Evolutionary conservation across 345 rosid species (phyloP), one percentile per base, ranked within the genome.

Genomic region (Euphorbia lathyris): DNA sequence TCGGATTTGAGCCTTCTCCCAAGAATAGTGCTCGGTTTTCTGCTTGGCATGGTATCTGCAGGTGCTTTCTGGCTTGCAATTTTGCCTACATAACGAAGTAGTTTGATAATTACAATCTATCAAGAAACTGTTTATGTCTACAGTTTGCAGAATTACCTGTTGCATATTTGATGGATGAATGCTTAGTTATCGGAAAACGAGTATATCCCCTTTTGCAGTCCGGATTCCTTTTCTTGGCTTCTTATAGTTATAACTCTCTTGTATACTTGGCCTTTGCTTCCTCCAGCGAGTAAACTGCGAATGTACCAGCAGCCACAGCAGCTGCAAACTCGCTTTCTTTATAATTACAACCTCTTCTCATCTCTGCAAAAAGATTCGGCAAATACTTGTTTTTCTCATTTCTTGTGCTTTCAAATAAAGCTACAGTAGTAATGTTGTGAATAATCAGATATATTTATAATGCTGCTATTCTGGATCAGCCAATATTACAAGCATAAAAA

Each of bases 291-390:
- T 34, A 59, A 29, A 89, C 69, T 42, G 83, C 78, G 32, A 74
- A 86, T 57, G 95, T 84, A 55, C 76, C 79, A 8, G 92, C 95
- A 36, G 90, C 92, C 40, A 88, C 88, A 48, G 90, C 87, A 56
- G 71, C 70, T 40, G 87, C 86, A 42, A 75, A 81, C 76, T 85
- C 86, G 3, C 74, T 61, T 7, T 84, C 79, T 66, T 68, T 47
- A 57, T 58, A 3, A 58, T 72, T 77, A 48, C 76, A 74, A 32
- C 69, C 58, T 65, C 30, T 19, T 36, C 67, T 82, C 81, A 76
- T 81, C 70, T 72, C 83, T 65, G 20, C 51, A 12, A 45, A 5
- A 40, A 34, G 4, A 7, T 2, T 34, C 7, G 3, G 7, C 7
- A 2, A 34, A 34, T 7, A 34, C 38, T 34, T n/a, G n/a, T 34